A percentile compares a stretch with the other conserved stretches of the same genome.
phyloP scores from a whole-genome alignment of 2,329 filamentous ascomycete genomes.

The Ceratocystis harringtonii region DNA sequence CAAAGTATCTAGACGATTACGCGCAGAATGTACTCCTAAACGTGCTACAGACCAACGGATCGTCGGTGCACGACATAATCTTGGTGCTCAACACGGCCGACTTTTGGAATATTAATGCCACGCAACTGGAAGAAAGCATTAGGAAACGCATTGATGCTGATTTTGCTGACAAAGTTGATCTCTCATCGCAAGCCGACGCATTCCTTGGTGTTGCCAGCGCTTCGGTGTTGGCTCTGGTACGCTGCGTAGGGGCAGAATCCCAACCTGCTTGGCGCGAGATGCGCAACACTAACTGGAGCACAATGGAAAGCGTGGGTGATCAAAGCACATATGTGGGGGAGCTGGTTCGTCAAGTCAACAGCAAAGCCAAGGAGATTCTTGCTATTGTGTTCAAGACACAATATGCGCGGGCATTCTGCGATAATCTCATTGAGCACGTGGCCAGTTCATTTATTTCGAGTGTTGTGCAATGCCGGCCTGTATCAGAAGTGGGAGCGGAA shows the following conservation, averaged over 20 bases:
- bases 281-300: constrained; percentile 89
- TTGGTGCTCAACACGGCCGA: constrained; percentile 91
- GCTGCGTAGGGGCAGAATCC: constrained; percentile 65
- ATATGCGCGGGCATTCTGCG: constrained; percentile 86
- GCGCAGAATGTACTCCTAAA: constrained; percentile 79
- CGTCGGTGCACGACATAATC: constrained; percentile 60
- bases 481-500: constrained; percentile 87
- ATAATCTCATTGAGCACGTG: constrained; percentile 84
- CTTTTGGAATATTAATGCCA: constrained; percentile 89
- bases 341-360: constrained; percentile 57
- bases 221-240: constrained; percentile 68
- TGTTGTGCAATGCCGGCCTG: constrained; percentile 76
- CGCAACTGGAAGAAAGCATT: constrained; percentile 87
- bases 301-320: constrained; percentile 83
- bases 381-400: constrained; percentile 72
- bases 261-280: constrained; percentile 92
- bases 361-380: constrained; percentile 59
- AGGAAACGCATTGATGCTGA: constrained; percentile 76
- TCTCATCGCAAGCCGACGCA: constrained; percentile 84
- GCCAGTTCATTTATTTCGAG: constrained; percentile 65
- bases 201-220: constrained; percentile 92
- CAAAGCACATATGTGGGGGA: constrained; percentile 85
- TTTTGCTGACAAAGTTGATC: constrained; percentile 59
- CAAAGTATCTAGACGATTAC: constrained; percentile 90
- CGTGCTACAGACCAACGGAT: constrained; percentile 42